phyloP scores from a whole-genome alignment of 176 grass and related monocot species.

The Triticum turgidum region DNA sequence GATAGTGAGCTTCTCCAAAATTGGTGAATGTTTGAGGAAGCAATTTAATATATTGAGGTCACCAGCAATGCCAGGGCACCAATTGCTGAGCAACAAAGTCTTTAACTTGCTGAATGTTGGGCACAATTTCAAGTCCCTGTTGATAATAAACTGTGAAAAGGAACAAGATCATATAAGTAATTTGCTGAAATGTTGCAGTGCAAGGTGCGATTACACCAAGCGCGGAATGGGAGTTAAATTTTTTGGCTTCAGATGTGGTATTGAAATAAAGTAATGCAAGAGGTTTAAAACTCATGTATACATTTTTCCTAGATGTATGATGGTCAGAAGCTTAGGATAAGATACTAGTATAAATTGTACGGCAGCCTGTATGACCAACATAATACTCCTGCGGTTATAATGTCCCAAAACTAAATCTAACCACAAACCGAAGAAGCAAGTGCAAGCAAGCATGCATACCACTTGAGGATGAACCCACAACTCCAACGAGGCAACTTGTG shows the following conservation, averaged over 20 bases:
- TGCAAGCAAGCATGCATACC: not conserved
- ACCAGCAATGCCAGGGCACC: not conserved
- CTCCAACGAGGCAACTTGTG: not conserved
- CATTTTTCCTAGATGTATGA: not conserved
- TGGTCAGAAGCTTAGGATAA: not conserved
- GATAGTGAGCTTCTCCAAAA: not conserved
- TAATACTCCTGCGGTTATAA: not conserved
- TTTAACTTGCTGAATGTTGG: not conserved
- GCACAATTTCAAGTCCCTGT: not conserved
- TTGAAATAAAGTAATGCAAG: not conserved
- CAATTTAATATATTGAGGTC: not conserved
- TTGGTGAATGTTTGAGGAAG: not conserved
- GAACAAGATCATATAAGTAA: not conserved
- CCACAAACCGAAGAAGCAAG: not conserved
- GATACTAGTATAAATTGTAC: not conserved
- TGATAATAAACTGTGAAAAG: not conserved
- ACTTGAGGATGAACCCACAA: not conserved
- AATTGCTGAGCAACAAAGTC: not conserved
- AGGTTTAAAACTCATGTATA: not conserved
- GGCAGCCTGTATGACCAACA: not conserved
- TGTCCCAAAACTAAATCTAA: not conserved
- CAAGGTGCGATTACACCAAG: not conserved
- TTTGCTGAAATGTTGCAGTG: not conserved
- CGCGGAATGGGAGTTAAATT: not conserved
- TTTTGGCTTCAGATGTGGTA: not conserved